A percentile compares a stretch with the other conserved stretches of the same genome.
phyloP scores from a whole-genome alignment of 2,329 filamentous ascomycete genomes.

The Colletotrichum kahawae region DNA sequence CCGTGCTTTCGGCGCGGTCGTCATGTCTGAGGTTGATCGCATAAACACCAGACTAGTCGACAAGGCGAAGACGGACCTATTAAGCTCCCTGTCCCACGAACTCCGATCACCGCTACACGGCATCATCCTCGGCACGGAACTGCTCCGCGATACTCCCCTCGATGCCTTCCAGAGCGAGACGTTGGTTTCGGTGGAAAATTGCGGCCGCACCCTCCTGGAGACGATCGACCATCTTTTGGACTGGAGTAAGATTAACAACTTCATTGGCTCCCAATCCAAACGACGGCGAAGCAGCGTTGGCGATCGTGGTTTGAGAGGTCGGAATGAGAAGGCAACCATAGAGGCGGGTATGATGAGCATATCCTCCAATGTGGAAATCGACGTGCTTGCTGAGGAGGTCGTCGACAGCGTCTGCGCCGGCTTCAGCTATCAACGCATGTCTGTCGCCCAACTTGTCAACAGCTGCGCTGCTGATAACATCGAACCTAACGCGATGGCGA shows the following conservation, averaged over 20 bases:
- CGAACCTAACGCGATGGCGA: background rate
- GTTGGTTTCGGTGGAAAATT: constrained; percentile 48
- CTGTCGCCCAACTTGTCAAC: background rate
- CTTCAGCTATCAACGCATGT: constrained; percentile 35
- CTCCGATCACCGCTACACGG: constrained; percentile 66
- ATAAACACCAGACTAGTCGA: constrained; percentile 41
- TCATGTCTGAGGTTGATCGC: constrained; percentile 61
- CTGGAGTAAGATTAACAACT: constrained; percentile 45
- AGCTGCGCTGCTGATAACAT: background rate
- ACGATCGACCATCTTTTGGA: constrained; percentile 55
- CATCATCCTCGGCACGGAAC: constrained; percentile 58
- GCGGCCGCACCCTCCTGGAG: constrained; percentile 49
- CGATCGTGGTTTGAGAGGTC: background rate
- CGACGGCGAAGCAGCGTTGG: background rate
- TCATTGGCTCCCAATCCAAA: constrained; percentile 2
- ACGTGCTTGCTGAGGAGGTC: constrained; percentile 39
- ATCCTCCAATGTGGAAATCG: constrained; percentile 33
- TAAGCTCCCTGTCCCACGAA: constrained; percentile 67
- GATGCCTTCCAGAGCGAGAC: constrained; percentile 46
- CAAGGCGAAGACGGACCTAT: constrained; percentile 60
- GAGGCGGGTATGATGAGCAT: constrained; percentile 27
- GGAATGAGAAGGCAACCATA: background rate
- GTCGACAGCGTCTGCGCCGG: constrained; percentile 41
- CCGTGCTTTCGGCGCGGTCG: constrained; percentile 55
- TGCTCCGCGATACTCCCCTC: constrained; percentile 56